These are phyloP conservation scores for Schwanniomyces pseudopolymorphus DNA, from an alignment of 805 yeast species.

Conservation along the genomic window DNA sequence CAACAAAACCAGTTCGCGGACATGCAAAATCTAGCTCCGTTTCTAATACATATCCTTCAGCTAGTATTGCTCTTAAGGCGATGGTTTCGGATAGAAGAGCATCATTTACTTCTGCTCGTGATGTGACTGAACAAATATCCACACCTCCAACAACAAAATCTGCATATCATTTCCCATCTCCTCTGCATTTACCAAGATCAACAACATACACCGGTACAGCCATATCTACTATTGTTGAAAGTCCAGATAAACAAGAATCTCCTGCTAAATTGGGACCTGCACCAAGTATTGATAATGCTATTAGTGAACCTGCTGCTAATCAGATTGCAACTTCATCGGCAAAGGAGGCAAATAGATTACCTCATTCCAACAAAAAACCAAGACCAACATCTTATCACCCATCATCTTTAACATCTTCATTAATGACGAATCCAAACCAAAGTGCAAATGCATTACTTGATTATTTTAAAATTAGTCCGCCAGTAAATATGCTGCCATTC, in stretches of 20 bases:
- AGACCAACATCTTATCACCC: constrained; percentile 88
- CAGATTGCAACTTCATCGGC: constrained; percentile 9
- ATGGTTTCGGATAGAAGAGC: constrained; percentile 56
- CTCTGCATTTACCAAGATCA: constrained; percentile 17
- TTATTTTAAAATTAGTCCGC: constrained; percentile 33
- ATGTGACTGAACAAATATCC: constrained; percentile 9
- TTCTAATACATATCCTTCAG: constrained; percentile 45
- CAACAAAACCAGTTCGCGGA: constrained; percentile 18
- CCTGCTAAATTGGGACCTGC: background rate
- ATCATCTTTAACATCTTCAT: constrained; percentile 41
- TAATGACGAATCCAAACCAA: constrained; percentile 11
- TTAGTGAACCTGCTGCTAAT: background rate
- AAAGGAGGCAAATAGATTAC: constrained; percentile 33
- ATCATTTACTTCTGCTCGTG: constrained; percentile 16
- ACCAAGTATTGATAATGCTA: background rate
- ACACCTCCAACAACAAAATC: constrained; percentile 12
- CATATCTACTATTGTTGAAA: constrained; percentile 47
- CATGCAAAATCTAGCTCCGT: constrained; percentile 33
- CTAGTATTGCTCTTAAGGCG: constrained; percentile 69
- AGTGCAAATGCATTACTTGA: constrained; percentile 25
- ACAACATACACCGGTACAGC: constrained; percentile 32
- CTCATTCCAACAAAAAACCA: constrained; percentile 56
- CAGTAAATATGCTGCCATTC: constrained; percentile 32
- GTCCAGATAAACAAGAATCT: constrained; percentile 2
- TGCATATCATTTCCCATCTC: constrained; percentile 9